A percentile compares a stretch with the other conserved stretches of the same genome.
Evolutionary conservation across 164 flowering plant species (phyloP).

Genomic region (Vitis riparia): DNA sequence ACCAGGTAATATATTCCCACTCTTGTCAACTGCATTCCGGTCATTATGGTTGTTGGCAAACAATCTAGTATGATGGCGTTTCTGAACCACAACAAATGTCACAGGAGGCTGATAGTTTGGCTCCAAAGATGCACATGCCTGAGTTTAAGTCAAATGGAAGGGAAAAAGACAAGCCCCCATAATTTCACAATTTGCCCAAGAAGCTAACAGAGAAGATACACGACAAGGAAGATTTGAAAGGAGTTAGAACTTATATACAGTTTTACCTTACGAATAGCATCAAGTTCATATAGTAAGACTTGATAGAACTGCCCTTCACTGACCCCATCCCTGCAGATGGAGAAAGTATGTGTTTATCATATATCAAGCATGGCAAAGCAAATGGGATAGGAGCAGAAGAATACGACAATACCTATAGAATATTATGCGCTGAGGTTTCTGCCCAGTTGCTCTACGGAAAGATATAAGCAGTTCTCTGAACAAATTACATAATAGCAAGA

Average conservation of each 20-base stretch:
- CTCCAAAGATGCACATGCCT: conserved; percentile 76
- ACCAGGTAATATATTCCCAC: conserved; percentile 78
- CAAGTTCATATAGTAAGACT: conserved; percentile 77
- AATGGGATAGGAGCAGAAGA: neutral
- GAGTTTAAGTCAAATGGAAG: neutral
- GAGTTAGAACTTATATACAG: neutral
- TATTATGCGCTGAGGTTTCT: conserved; percentile 89
- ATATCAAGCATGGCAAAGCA: neutral
- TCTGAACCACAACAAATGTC: conserved; percentile 75
- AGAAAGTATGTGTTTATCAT: neutral
- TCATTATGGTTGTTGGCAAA: conserved; percentile 65
- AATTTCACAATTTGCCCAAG: neutral
- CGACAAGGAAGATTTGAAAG: neutral
- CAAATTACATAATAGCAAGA: neutral
- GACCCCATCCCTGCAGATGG: conserved; percentile 73
- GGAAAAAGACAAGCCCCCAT: neutral
- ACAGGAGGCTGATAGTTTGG: conserved; percentile 74
- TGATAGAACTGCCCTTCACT: conserved; percentile 93
- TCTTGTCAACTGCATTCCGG: conserved; percentile 48
- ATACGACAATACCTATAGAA: conserved; percentile 63
- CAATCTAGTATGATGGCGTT: conserved; percentile 74
- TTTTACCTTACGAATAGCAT: conserved; percentile 83
- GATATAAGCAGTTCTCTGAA: conserved; percentile 89
- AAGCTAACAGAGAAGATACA: neutral
- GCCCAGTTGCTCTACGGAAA: conserved; percentile 86